These are phyloP conservation scores for Capsicum chinense DNA, from an alignment of 257 asterid genomes.

Conservation along the genomic window DNA sequence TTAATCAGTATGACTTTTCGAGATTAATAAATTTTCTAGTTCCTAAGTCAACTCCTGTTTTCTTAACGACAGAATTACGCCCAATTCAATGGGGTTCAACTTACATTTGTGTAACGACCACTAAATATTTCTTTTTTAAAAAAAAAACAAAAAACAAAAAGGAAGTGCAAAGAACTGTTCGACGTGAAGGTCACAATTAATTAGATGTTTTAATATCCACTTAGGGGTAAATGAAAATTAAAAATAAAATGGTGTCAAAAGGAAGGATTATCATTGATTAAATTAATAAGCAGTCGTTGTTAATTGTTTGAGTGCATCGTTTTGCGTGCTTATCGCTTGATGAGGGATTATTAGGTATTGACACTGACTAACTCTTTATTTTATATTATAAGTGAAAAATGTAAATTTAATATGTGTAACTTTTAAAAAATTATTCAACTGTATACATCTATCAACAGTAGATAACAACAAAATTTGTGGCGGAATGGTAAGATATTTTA, in stretches of 20 bases:
- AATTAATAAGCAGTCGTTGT: neutral
- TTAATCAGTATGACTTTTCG: neutral
- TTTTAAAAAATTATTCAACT: neutral
- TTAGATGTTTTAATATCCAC: constrained; percentile 13
- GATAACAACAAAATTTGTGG: neutral
- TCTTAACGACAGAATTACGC: neutral
- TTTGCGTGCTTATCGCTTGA: constrained; percentile 27
- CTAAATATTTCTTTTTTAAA: neutral
- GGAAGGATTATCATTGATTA: constrained; percentile 13
- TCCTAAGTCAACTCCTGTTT: neutral
- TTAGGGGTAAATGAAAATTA: neutral
- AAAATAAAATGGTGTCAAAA: neutral
- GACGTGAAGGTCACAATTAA: constrained; percentile 1
- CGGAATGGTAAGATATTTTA: neutral
- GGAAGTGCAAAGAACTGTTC: constrained; percentile 7
- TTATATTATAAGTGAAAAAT: neutral
- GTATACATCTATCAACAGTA: neutral
- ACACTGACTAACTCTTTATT: constrained; percentile 13
- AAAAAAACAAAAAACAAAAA: too few relatives aligned
- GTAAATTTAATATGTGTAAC: neutral
- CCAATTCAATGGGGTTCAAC: constrained; percentile 12
- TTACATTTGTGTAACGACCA: constrained; percentile 11
- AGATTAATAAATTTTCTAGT: neutral
- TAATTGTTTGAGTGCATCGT: constrained; percentile 5
- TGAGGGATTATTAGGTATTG: constrained; percentile 22